Evolutionary conservation across 352 stramenopile species (phyloP).

Genomic region (Globisporangium yorkense): DNA sequence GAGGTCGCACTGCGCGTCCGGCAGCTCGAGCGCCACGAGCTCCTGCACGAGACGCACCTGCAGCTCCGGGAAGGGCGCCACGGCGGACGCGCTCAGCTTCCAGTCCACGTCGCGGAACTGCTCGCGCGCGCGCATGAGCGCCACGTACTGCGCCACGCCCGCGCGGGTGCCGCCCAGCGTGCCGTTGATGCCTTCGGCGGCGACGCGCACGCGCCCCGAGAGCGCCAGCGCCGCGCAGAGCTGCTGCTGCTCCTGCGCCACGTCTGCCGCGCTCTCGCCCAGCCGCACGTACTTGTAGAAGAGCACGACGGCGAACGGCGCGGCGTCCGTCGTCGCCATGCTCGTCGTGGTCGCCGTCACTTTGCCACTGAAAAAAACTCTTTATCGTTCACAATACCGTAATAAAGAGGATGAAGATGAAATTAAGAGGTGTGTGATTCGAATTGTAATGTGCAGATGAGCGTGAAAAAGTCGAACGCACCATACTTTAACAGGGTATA

Average conservation of each 20-base stretch:
- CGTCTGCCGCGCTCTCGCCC: slow-evolving; percentile 28
- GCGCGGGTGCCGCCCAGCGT: slow-evolving; percentile 48
- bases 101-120: slow-evolving; percentile 62
- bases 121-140: slow-evolving; percentile 31
- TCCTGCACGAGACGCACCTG: slow-evolving; percentile 61
- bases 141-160: slow-evolving; percentile 60
- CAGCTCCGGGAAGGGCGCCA: slow-evolving; percentile 57
- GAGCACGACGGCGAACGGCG: slow-evolving; percentile 55
- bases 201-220: slow-evolving; percentile 67
- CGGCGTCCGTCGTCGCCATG: not conserved
- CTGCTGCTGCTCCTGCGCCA: slow-evolving; percentile 34
- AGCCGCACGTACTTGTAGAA: slow-evolving; percentile 83
- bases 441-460: not conserved
- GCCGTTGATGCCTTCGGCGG: slow-evolving; percentile 83
- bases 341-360: slow-evolving; percentile 12
- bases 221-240: slow-evolving; percentile 53
- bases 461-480: not conserved
- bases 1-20: slow-evolving; percentile 42
- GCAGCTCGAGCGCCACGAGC: slow-evolving; percentile 76
- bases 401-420: not conserved
- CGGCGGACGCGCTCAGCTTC: slow-evolving; percentile 60
- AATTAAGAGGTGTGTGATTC: not conserved
- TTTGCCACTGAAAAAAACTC: not conserved
- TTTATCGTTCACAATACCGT: too few species aligned
- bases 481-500: not conserved